Base-by-base conservation (phyloP, 2,329 filamentous ascomycete species). In the Apiospora phragmitis region DNA sequence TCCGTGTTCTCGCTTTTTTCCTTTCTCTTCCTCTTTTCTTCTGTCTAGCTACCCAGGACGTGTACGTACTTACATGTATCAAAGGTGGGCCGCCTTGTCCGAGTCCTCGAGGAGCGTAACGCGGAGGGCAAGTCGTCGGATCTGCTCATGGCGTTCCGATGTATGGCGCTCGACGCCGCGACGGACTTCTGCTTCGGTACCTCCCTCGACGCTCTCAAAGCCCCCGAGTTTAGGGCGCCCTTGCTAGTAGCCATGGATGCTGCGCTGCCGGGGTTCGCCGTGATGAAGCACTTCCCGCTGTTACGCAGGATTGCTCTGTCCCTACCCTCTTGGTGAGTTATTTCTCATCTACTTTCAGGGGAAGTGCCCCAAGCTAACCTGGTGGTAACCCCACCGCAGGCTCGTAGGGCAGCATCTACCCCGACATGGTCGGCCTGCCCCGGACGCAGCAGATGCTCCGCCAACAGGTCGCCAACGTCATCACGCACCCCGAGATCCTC, bases 401-500 rank as follows among this genome's bases (percentile, higher is more conserved):
- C 5, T 68, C 18, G 32, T 68, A 6, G 32, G 32, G 29, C 21
- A 26, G 14, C 4, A 4, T 68, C 18, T 49, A 68, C 32, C 45
- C 43, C 9, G 67, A 68, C 47, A 18, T 49, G 21, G 67, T 42
- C 21, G 67, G 67, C n/a, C 67, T 68, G 2, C 43, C 45, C 21
- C 43, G 42, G 32, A 68, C 67, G 45, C 67, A 68, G 18, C 16
- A 55, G 21, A 68, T 49, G 29, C 45, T 68, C 8, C 67, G 67
- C 12, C 43, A 42, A 9, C 67, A 68, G 35, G 67, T 68, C 3
- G 18, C 29, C 29, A 55, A 45, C 32, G 35, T 68, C 32, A 49
- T 68, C 43, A 18, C 45, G 43, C 43, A 68, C 45, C 67, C 67
- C 11, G 74, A 71, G 5, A 71, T 69, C 35, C 68, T 69, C 24